phyloP scores from a whole-genome alignment of 2,329 filamentous ascomycete species.

The Helotiales sp. region DNA sequence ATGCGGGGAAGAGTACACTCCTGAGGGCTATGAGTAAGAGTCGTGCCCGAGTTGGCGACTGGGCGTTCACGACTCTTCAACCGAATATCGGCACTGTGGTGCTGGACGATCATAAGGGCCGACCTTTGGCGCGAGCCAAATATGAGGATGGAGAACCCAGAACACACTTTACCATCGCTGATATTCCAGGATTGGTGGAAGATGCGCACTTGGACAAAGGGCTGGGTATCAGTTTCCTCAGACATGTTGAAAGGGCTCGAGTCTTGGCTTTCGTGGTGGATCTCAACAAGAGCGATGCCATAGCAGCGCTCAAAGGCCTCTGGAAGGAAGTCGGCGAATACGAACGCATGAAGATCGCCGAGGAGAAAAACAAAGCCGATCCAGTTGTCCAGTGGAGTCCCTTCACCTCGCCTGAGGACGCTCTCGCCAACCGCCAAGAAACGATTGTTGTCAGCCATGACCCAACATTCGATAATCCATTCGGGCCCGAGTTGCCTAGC shows the following conservation, averaged over 20 bases:
- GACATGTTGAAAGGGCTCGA: slow-evolving; percentile 91
- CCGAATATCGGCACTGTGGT: slow-evolving; percentile 97
- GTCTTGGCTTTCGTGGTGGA: slow-evolving; percentile 95
- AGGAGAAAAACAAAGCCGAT: slow-evolving; percentile 72
- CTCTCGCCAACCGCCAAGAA: slow-evolving; percentile 39
- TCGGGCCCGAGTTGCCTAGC: slow-evolving; percentile 35
- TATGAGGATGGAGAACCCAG: slow-evolving; percentile 60
- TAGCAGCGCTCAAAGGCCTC: slow-evolving; percentile 76
- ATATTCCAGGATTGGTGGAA: slow-evolving; percentile 93
- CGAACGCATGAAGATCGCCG: slow-evolving; percentile 68
- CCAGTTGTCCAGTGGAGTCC: slow-evolving; percentile 64
- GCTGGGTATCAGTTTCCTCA: slow-evolving; percentile 86
- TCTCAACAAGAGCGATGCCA: slow-evolving; percentile 77
- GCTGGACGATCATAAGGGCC: slow-evolving; percentile 82
- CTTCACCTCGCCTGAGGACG: slow-evolving; percentile 50
- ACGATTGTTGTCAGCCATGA: slow-evolving; percentile 38
- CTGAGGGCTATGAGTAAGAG: slow-evolving; percentile 87
- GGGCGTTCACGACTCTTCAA: slow-evolving; percentile 95
- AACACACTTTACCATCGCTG: slow-evolving; percentile 88
- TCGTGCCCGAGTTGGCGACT: slow-evolving; percentile 86
- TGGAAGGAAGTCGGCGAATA: slow-evolving; percentile 94
- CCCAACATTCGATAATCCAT: slow-evolving; percentile 35
- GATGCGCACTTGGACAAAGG: slow-evolving; percentile 92
- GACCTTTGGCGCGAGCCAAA: slow-evolving; percentile 57
- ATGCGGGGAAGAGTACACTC: slow-evolving; percentile 94